A percentile compares a stretch with the other conserved stretches of the same genome.
These are phyloP conservation scores for Elongisporangium anandrum DNA, from an alignment of 352 stramenopile species.

Conservation along the genomic window DNA sequence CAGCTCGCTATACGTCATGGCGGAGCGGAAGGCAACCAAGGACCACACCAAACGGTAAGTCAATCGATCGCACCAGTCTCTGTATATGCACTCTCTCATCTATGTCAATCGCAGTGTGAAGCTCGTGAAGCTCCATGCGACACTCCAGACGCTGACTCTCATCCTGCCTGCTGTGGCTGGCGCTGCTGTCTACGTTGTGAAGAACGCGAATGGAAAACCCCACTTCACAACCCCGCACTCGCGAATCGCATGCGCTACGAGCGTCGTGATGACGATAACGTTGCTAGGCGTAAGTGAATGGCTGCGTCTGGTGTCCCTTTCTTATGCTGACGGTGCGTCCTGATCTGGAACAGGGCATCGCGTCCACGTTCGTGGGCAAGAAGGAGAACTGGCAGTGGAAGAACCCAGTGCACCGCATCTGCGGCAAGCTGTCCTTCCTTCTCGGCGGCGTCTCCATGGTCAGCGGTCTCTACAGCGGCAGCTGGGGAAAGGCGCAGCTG, in stretches of 20 bases:
- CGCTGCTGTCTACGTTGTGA: constrained; percentile 42
- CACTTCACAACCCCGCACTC: constrained; percentile 71
- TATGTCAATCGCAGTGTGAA: constrained; percentile 11
- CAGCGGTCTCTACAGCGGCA: constrained; percentile 50
- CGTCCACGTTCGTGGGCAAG: constrained; percentile 52
- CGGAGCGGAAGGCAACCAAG: constrained; percentile 41
- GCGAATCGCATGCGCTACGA: constrained; percentile 39
- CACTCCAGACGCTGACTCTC: constrained; percentile 47
- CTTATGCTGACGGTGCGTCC: neutral
- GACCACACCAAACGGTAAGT: constrained; percentile 33
- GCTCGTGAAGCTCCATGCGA: constrained; percentile 48
- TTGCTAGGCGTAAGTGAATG: constrained; percentile 40
- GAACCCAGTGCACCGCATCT: constrained; percentile 53
- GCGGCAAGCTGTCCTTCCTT: constrained; percentile 47
- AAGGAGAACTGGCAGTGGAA: constrained; percentile 70
- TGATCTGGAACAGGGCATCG: constrained; percentile 21
- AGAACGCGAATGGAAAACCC: constrained; percentile 48
- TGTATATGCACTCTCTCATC: constrained; percentile 7
- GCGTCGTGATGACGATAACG: constrained; percentile 42
- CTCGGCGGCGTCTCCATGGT: constrained; percentile 31
- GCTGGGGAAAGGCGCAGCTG: constrained; percentile 38
- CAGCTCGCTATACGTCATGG: constrained; percentile 52
- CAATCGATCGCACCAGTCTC: neutral
- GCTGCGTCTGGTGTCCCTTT: too few species aligned
- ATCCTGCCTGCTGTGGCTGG: constrained; percentile 33